Conservation (phyloP, 495 filamentous ascomycete genomes). For the Halenospora varia region DNA sequence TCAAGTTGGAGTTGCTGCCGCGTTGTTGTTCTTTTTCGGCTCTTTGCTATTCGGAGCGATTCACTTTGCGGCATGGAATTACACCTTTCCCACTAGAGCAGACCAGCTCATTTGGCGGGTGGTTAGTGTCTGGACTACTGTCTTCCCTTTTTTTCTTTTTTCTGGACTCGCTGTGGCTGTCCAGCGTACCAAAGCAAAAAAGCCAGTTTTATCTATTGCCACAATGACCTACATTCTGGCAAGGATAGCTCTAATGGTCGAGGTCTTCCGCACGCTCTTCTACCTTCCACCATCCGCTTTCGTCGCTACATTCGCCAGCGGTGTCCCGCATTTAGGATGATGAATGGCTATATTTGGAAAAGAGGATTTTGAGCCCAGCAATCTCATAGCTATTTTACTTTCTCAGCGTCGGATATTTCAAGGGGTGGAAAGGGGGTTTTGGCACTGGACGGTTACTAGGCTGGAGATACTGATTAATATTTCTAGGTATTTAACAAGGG, state of each 20-base stretch:
- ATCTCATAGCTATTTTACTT: no score
- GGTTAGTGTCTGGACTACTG: background rate
- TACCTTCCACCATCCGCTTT: slow-evolving; percentile 24
- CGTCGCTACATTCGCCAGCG: slow-evolving; percentile 21
- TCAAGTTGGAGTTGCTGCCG: background rate
- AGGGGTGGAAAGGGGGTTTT: no score
- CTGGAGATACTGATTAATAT: no score
- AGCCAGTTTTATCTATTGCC: background rate
- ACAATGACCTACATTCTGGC: slow-evolving; percentile 15
- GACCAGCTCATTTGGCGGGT: background rate
- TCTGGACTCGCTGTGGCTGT: background rate
- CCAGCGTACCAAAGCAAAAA: background rate
- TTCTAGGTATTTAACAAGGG: no score
- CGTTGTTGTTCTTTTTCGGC: background rate
- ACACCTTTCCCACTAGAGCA: background rate
- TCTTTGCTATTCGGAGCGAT: background rate
- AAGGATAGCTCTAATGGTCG: slow-evolving; percentile 26
- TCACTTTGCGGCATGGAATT: background rate
- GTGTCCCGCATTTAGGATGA: no score
- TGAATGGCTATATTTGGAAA: no score
- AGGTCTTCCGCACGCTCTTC: slow-evolving; percentile 25
- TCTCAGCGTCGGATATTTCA: no score
- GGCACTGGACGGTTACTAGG: no score
- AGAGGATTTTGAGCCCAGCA: no score
- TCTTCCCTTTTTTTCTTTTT: background rate